Conservation (phyloP, 2,329 filamentous ascomycete species). For the Torrubiellomyces zombiae region DNA sequence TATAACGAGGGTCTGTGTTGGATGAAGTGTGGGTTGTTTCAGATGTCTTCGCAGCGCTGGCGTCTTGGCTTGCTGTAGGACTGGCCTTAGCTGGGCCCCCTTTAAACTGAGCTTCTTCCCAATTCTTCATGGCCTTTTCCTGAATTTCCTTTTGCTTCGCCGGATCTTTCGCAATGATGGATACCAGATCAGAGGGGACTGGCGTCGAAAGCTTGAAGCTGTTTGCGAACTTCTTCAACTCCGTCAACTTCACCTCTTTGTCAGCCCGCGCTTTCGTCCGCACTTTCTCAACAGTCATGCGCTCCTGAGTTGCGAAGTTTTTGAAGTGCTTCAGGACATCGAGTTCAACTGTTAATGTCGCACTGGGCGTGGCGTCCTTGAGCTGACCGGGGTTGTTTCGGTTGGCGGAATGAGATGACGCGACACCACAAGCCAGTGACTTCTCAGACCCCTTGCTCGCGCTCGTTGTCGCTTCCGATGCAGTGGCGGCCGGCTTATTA, state of each 20-base stretch:
- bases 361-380: constrained; percentile 19
- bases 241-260: constrained; percentile 82
- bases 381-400: constrained; percentile 24
- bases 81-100: constrained; percentile 24
- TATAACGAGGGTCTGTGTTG: constrained; percentile 12
- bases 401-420: constrained; percentile 19
- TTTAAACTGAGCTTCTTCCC: constrained; percentile 39
- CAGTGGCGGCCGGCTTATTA: constrained; percentile 15
- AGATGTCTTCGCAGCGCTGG: constrained; percentile 20
- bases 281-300: constrained; percentile 36
- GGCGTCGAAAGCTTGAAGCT: constrained; percentile 91
- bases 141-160: constrained; percentile 86
- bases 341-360: constrained; percentile 42
- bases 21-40: constrained; percentile 8
- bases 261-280: constrained; percentile 51
- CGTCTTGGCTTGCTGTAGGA: too few relatives aligned
- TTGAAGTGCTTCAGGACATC: constrained; percentile 49
- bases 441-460: constrained; percentile 11
- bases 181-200: constrained; percentile 78
- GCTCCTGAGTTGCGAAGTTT: constrained; percentile 41
- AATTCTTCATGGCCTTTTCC: constrained; percentile 66
- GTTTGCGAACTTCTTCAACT: constrained; percentile 85
- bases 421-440: constrained; percentile 9
- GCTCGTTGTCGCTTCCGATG: constrained; percentile 15
- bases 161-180: constrained; percentile 94